Percentiles rank a stretch among this genome's conserved stretches.
Evolutionary conservation across 176 grass and related monocot species (phyloP).

Genomic region (Aegilops tauschii): DNA sequence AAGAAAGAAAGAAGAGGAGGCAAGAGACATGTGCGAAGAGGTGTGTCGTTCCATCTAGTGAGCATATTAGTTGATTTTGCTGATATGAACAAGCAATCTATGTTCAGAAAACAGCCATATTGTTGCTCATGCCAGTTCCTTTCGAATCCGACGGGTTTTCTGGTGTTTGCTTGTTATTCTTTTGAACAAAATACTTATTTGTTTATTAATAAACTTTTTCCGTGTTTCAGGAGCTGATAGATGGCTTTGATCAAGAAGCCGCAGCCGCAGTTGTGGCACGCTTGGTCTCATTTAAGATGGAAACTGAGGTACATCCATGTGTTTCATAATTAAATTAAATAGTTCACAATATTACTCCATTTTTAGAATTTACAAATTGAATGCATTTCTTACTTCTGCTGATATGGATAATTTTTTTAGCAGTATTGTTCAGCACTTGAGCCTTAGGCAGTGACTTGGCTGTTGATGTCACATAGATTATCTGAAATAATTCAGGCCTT

Average conservation of each 20-base stretch:
- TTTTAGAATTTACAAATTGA: constrained; percentile 26
- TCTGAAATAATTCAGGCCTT: neutral
- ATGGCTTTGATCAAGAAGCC: constrained; percentile 97
- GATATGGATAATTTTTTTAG: neutral
- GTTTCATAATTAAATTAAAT: neutral
- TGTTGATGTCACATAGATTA: constrained; percentile 17
- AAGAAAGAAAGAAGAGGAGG: neutral
- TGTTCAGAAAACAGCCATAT: neutral
- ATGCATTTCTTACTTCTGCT: neutral
- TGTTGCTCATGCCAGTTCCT: neutral
- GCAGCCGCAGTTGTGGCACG: constrained; percentile 88
- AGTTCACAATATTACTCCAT: neutral
- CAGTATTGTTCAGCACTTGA: neutral
- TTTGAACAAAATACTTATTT: neutral
- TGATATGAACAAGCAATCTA: constrained; percentile 4
- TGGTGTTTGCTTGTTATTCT: constrained; percentile 13
- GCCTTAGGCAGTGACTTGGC: neutral
- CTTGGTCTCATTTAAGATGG: constrained; percentile 87
- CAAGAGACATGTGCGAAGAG: neutral
- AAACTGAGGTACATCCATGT: constrained; percentile 73
- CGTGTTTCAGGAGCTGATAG: constrained; percentile 63
- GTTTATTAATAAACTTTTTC: constrained; percentile 6
- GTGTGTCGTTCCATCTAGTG: neutral
- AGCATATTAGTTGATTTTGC: constrained; percentile 29
- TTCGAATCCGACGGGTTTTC: neutral